phyloP scores from a whole-genome alignment of 495 filamentous ascomycete genomes.

The Penicillium cosmopolitanum region DNA sequence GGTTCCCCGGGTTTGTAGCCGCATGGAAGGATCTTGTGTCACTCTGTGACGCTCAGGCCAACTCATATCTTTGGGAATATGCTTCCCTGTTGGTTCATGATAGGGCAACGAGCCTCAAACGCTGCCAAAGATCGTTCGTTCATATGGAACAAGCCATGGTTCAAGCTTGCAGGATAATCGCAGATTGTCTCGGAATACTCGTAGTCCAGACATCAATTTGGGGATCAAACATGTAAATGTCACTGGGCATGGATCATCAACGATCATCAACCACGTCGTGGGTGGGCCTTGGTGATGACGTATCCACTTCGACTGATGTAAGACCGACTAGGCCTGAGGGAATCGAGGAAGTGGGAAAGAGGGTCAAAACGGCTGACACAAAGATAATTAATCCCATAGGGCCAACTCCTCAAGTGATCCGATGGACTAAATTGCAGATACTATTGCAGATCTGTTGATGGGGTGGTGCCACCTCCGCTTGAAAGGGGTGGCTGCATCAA shows the following conservation, averaged over 20 bases:
- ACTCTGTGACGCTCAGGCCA: slow-evolving; percentile 43
- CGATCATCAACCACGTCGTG: slow-evolving; percentile 31
- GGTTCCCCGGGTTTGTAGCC: slow-evolving; percentile 43
- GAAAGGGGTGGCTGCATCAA: slow-evolving; percentile 1
- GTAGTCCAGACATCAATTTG: slow-evolving; percentile 26
- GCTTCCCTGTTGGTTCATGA: slow-evolving; percentile 40
- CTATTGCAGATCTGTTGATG: slow-evolving; percentile 38
- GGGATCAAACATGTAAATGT: slow-evolving; percentile 23
- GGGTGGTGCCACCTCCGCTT: slow-evolving; percentile 23
- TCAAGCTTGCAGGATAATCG: slow-evolving; percentile 36
- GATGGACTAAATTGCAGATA: slow-evolving; percentile 17
- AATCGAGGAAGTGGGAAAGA: background rate
- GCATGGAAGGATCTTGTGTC: slow-evolving; percentile 47
- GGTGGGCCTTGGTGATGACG: slow-evolving; percentile 30
- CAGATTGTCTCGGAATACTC: too few species aligned
- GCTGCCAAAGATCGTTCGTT: slow-evolving; percentile 30
- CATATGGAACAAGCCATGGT: slow-evolving; percentile 43
- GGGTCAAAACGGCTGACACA: background rate
- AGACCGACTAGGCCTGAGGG: background rate
- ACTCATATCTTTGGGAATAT: slow-evolving; percentile 55
- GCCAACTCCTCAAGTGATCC: slow-evolving; percentile 32
- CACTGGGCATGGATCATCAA: too few species aligned
- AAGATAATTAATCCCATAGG: slow-evolving; percentile 39
- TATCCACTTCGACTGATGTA: slow-evolving; percentile 11
- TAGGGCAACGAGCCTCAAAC: slow-evolving; percentile 45